Evolutionary conservation across 768 basidiomycete genomes (phyloP), one percentile per base, ranked within the genome.

Genomic region (Lentinula sp.): DNA sequence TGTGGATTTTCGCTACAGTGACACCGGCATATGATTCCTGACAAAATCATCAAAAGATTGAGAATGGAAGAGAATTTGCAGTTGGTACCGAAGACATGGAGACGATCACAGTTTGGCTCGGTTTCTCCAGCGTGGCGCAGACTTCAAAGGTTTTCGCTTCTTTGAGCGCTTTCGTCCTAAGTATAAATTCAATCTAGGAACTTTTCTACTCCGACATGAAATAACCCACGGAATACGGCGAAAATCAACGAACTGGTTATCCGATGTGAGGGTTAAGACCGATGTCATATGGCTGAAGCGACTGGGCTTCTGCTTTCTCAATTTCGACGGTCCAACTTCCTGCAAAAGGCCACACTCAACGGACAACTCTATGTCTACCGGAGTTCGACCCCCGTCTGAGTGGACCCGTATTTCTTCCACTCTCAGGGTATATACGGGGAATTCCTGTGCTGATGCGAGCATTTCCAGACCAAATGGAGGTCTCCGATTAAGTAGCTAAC

Each of bases 21-120:
- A 88, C 73, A 6, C 93, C 93, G 23, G 91, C 92, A 28, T 86
- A 75, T 36, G 79, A 81, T 73, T 95, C 93, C 90, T 94, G 46
- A 57, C 68, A 10, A 33, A 58, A 32, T 61, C 59, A 62, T 61
- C 61, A 60, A 61, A 57, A 32, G 51, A 45, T 48, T 39, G n/a
- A n/a, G 52, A 20, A 57, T 41, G 10, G 65, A 49, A 52, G 49
- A 23, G 49, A 60, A 36, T 42, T 28, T 13, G 8, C 4, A 41
- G 16, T 37, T 62, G 75, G 66, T 73, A 91, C 91, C 35, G 90
- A 84, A 65, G 84, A 75, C 4, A 90, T 80, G 28, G 81, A 76
- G 49, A 88, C 82, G 13, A 75, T 64, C 33, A 92, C 73, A 48
- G 75, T 74, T 73, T 95, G 92, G 66, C 91, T 93, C 2, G 91